These are phyloP conservation scores for Wickerhamomyces sydowiorum DNA, from an alignment of 805 yeast genomes.

Conservation along the genomic window DNA sequence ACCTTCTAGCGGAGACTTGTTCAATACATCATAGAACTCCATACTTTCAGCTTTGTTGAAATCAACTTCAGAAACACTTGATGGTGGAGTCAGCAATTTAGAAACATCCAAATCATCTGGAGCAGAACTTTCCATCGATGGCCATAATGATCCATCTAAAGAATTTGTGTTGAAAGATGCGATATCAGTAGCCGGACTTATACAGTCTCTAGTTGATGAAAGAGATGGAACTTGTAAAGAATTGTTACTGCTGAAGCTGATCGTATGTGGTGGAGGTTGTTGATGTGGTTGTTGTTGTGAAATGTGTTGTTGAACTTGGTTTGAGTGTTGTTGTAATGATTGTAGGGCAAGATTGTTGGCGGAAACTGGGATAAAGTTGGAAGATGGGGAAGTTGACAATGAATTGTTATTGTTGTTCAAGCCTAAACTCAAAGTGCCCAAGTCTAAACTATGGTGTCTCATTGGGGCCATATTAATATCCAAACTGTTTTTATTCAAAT, in stretches of 20 bases:
- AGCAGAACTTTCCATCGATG: constrained; percentile 12
- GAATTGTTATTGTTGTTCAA: constrained; percentile 3
- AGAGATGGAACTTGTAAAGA: neutral
- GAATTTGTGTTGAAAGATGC: constrained; percentile 4
- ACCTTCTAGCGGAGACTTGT: constrained; percentile 17
- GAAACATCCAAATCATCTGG: constrained; percentile 7
- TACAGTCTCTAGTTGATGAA: constrained; percentile 2
- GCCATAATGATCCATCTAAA: constrained; percentile 15
- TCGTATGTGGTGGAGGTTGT: neutral
- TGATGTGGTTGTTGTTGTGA: neutral
- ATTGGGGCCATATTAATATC: constrained; percentile 18
- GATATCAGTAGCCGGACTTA: neutral
- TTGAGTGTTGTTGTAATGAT: neutral
- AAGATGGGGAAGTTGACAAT: constrained; percentile 9
- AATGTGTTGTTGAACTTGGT: neutral
- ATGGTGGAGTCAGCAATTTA: constrained; percentile 16
- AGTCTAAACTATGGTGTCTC: constrained; percentile 22
- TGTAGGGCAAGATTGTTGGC: too few species aligned
- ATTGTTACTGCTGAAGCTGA: neutral
- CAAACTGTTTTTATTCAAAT: constrained; percentile 14
- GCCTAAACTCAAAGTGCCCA: constrained; percentile 12
- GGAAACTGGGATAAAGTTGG: neutral
- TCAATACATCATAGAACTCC: constrained; percentile 9
- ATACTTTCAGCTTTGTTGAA: neutral
- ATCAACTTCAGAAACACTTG: constrained; percentile 13